Evolutionary conservation across 1,284 basidiomycete genomes (phyloP), one percentile per base, ranked within the genome.

Genomic region (Puccinia coronata): DNA sequence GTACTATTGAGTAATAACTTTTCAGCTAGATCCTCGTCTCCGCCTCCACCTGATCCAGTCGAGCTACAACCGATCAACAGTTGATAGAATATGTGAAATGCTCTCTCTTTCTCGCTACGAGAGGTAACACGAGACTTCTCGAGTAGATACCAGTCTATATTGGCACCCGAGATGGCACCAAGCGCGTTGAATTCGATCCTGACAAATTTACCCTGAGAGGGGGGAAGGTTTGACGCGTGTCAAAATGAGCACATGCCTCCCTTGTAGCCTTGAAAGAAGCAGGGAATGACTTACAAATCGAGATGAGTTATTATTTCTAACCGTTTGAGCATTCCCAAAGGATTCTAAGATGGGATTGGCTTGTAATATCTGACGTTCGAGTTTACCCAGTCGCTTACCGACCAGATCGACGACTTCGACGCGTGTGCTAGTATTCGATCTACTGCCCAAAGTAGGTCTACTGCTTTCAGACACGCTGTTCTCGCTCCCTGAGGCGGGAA

Each of bases 281-380:
- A 73, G 39, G n/a, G 16, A 11, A 71, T 69, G 36, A 83, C 84
- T 80, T 51, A 87, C 88, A 86, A 98, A 99, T 65, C 97, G 93
- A 90, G 93, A 96, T 11, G 97, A 99, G 86, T 99, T 99, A 87
- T 99, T 98, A 86, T 99, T 99, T 70, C 96, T 89, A 87, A 98
- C 94, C 0, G 97, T 99, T 86, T 99, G 97, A 5, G 97, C 97
- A 86, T 99, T 99, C 34, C 97, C 97, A 84, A 99, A 99, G 3
- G 97, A 93, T 87, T 99, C 97, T 4, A 99, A 89, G 82, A 99
- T 95, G 0, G 97, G 97, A 85, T 99, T 99, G 28, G 96, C 96
- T 86, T 98, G 96, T 28, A 99, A 89, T 82, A 99, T 99, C 87
- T 99, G 97, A 36, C 93, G 91, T 87, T 99, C 97, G 23, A 99